These are phyloP conservation scores for Colletotrichum tabaci DNA, from an alignment of 2,329 filamentous ascomycete genomes.

Conservation along the genomic window DNA sequence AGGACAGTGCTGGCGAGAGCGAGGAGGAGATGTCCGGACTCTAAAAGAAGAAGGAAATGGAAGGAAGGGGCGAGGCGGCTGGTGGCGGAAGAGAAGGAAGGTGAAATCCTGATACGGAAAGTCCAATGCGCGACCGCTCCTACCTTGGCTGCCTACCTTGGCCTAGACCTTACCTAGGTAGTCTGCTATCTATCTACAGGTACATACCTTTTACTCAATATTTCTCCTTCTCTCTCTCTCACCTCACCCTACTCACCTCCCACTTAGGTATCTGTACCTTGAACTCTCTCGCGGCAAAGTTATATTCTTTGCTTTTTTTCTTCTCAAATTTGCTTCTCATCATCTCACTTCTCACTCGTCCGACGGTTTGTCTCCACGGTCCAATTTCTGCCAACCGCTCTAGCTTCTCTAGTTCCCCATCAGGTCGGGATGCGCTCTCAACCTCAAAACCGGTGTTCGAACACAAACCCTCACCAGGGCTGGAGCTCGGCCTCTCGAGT, in stretches of 20 bases:
- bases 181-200: background rate
- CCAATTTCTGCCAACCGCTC: constrained; percentile 13
- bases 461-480: background rate
- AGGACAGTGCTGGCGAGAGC: background rate
- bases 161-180: background rate
- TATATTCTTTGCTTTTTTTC: background rate
- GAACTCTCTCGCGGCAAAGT: background rate
- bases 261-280: too few relatives aligned
- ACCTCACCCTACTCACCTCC: too few relatives aligned
- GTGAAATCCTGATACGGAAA: constrained; percentile 7
- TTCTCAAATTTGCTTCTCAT: background rate
- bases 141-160: background rate
- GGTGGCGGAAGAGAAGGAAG: constrained; percentile 20
- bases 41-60: background rate
- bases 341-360: constrained; percentile 23
- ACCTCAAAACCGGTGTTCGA: background rate
- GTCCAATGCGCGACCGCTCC: background rate
- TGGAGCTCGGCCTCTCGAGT: constrained; percentile 7
- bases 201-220: too few relatives aligned
- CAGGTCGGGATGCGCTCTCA: constrained; percentile 13
- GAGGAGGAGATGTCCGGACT: background rate
- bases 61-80: constrained; percentile 2
- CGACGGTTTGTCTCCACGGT: constrained; percentile 27
- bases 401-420: constrained; percentile 22
- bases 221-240: too few relatives aligned